These are phyloP conservation scores for Imleria badia DNA, from an alignment of 768 basidiomycete genomes.

Conservation along the genomic window DNA sequence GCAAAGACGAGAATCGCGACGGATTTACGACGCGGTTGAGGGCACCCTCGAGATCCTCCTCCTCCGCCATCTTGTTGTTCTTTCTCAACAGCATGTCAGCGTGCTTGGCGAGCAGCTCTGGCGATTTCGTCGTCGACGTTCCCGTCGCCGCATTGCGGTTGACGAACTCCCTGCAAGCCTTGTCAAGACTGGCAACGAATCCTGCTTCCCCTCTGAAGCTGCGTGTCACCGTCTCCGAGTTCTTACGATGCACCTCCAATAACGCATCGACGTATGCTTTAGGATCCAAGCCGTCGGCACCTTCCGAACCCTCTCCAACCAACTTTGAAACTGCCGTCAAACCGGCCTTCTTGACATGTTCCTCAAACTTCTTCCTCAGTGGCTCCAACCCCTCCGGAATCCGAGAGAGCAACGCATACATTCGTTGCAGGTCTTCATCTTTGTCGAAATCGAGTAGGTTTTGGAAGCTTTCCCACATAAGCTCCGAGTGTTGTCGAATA, in stretches of 20 bases:
- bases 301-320: constrained; percentile 50
- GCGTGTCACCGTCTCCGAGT: constrained; percentile 81
- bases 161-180: constrained; percentile 94
- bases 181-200: constrained; percentile 90
- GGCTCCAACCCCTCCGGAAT: constrained; percentile 91
- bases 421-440: constrained; percentile 90
- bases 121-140: constrained; percentile 78
- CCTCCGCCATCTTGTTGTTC: constrained; percentile 94
- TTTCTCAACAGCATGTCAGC: constrained; percentile 87
- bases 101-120: constrained; percentile 90
- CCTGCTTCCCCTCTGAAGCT: constrained; percentile 92
- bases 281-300: constrained; percentile 72
- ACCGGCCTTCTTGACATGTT: constrained; percentile 92
- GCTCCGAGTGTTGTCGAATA: constrained; percentile 78
- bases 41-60: constrained; percentile 85
- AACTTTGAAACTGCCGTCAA: constrained; percentile 76
- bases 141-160: constrained; percentile 92
- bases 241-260: constrained; percentile 89
- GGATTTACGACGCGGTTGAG: constrained; percentile 81
- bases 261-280: constrained; percentile 94
- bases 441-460: constrained; percentile 87
- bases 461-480: constrained; percentile 95
- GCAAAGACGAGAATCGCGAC: not conserved
- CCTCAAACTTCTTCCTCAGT: constrained; percentile 87
- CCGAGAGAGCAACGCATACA: constrained; percentile 90